Evolutionary conservation across 352 stramenopile genomes (phyloP), one percentile per base, ranked within the genome.

Genomic region (Globisporangium echinulatum): DNA sequence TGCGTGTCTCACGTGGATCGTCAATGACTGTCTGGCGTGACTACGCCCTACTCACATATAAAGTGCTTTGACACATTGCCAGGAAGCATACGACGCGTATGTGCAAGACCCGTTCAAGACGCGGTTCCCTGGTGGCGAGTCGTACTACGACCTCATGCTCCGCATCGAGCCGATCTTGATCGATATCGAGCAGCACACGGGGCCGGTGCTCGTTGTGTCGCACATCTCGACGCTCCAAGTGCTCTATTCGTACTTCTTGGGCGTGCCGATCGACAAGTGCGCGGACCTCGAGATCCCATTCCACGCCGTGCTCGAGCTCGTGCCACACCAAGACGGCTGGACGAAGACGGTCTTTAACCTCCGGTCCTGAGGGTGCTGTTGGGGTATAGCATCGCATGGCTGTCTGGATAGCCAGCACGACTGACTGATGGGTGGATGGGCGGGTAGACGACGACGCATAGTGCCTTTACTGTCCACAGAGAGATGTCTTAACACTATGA

Each of bases 81-180:
- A 87, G 40, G 84, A 93, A 15, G 82, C 80, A 0, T 88, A 77
- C 64, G 66, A 83, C 4, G 71, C 79, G 9, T 93, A 87, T 67
- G 62, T 78, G 56, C 68, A 77, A 17, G 81, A 93, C 56, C 84
- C 81, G 50, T 91, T 78, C 77, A 82, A 87, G 57, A 90, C 84
- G 49, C 81, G 84, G 13, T 93, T 93, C 57, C 88, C 87, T 0
- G 90, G 91, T 14, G 93, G 92, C 56, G 93, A 98, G 73, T 97
- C 88, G 7, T 98, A 98, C 69, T 82, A 92, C 49, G 93, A 98
- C 67, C 85, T 98, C 36, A 97, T 98, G 75, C 70, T 96, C 62
- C 86, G 93, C 15, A 69, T 97, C 25, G 81, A 96, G 60, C 90
- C 91, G 37, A 79, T 98, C 50, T 85, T 98, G 56, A 97, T 98